Evolutionary conservation across 2,329 filamentous ascomycete species (phyloP), one percentile per base, ranked within the genome.

Genomic region (Pseudocercospora eumusae): DNA sequence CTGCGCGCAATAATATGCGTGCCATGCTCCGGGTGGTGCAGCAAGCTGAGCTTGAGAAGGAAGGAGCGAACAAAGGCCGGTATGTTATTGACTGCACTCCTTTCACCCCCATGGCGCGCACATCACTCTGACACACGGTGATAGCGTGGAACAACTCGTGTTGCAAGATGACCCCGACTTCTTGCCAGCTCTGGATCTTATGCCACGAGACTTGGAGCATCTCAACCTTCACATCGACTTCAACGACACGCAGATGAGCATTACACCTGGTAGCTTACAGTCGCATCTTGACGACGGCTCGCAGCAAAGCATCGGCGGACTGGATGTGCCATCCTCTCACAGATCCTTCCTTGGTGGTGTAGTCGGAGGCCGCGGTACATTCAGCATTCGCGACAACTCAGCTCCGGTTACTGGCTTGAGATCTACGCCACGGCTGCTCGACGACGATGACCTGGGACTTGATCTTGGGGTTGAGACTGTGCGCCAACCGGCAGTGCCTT

Each of bases 81-180:
- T 93, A 77, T 9, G 36, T 18, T 74, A 82, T 62, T 58, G 25
- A 40, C 27, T 55, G 21, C 36, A 23, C 2, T 33, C 11, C 50
- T 54, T 23, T 52, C 56, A 40, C 5, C 28, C 9, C 21, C 25
- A 40, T 56, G n/a, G 20, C 40, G 28, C 21, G 20, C 9, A 44
- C 55, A 27, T 18, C 21, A 49, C 40, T 56, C 60, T 59, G 58
- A 53, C 23, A 53, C 23, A 18, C 57, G 9, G 33, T 54, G 53
- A 57, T 67, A 96, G 91, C 69, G 86, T 85, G 4, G 86, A 90
- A 23, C 88, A 93, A 68, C 86, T 97, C 60, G 80, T 92, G 2
- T 81, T 98, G 1, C 81, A 85, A 58, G 91, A 98, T 70, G 93
- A 98, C 71, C 92, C 92, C 0, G 83, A 85, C 45, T 97, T 98